These are phyloP conservation scores for Vanderwaltozyma tropicalis DNA, from an alignment of 805 yeast genomes.

Conservation along the genomic window DNA sequence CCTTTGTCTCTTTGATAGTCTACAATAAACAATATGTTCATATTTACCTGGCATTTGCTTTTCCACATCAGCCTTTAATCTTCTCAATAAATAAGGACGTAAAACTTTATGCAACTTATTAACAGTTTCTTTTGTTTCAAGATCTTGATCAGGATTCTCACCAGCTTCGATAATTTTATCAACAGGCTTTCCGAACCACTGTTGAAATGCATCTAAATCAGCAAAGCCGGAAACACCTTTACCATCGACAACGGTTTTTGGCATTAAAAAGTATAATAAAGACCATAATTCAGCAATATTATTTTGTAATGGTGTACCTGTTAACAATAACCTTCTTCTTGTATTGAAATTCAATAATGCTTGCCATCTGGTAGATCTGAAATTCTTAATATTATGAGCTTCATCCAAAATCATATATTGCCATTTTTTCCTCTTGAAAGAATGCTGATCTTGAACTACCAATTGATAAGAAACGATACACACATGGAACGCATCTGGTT, in stretches of 20 bases:
- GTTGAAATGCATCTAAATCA: slow-evolving; percentile 87
- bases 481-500: slow-evolving; percentile 89
- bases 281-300: slow-evolving; percentile 96
- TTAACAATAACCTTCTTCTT: slow-evolving; percentile 71
- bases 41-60: slow-evolving; percentile 98
- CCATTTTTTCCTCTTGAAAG: slow-evolving; percentile 89
- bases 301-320: slow-evolving; percentile 97
- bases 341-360: slow-evolving; percentile 90
- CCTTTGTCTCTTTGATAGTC: slow-evolving; percentile 85
- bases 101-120: slow-evolving; percentile 84
- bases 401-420: slow-evolving; percentile 94
- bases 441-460: slow-evolving; percentile 94
- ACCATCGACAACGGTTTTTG: slow-evolving; percentile 53
- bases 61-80: slow-evolving; percentile 93
- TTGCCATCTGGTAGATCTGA: slow-evolving; percentile 95
- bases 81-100: slow-evolving; percentile 82
- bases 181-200: slow-evolving; percentile 98
- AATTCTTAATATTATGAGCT: slow-evolving; percentile 95
- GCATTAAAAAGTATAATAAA: slow-evolving; percentile 87
- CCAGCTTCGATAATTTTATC: slow-evolving; percentile 72
- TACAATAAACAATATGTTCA: slow-evolving; percentile 89
- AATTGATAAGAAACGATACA: slow-evolving; percentile 95
- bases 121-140: slow-evolving; percentile 77
- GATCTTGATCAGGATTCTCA: slow-evolving; percentile 46
- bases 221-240: slow-evolving; percentile 72